A percentile compares a stretch with the other conserved stretches of the same genome.
Evolutionary conservation across 2,329 filamentous ascomycete genomes (phyloP).

Genomic region (Aspergillus versicolor): DNA sequence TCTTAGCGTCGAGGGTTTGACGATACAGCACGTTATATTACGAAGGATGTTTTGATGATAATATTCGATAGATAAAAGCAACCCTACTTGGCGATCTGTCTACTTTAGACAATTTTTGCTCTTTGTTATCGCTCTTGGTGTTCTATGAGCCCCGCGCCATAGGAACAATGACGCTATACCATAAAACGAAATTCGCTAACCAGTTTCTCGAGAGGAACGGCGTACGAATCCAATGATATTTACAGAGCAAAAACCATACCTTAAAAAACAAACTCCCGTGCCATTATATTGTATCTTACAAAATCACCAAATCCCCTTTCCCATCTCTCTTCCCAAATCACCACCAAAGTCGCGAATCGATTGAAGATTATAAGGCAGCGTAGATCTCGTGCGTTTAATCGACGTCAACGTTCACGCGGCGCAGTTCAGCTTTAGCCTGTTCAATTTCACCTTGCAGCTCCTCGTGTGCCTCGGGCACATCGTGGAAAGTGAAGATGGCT

Average conservation of each 20-base stretch:
- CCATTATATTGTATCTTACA: constrained; percentile 1
- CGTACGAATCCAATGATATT: not conserved
- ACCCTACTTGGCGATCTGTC: not conserved
- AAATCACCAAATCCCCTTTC: not conserved
- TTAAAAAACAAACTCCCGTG: not conserved
- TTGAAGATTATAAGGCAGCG: not conserved
- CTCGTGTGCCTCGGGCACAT: constrained; percentile 84
- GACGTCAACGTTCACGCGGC: constrained; percentile 43
- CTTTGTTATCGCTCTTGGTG: not conserved
- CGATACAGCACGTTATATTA: constrained; percentile 16
- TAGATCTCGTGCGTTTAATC: constrained; percentile 29
- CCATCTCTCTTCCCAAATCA: not conserved
- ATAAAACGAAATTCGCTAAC: not conserved
- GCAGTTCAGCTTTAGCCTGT: constrained; percentile 44
- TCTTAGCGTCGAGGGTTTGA: constrained; percentile 3
- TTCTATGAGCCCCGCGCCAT: not conserved
- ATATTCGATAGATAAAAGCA: constrained; percentile 21
- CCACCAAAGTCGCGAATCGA: not conserved
- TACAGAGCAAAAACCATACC: not conserved
- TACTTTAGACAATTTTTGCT: constrained; percentile 1
- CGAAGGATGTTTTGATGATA: constrained; percentile 19
- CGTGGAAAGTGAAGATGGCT: constrained; percentile 95
- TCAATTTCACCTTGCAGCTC: constrained; percentile 83
- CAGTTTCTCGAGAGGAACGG: not conserved
- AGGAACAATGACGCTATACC: not conserved